phyloP scores from a whole-genome alignment of 208 protist genomes.

The Wallacemonas sp. region DNA sequence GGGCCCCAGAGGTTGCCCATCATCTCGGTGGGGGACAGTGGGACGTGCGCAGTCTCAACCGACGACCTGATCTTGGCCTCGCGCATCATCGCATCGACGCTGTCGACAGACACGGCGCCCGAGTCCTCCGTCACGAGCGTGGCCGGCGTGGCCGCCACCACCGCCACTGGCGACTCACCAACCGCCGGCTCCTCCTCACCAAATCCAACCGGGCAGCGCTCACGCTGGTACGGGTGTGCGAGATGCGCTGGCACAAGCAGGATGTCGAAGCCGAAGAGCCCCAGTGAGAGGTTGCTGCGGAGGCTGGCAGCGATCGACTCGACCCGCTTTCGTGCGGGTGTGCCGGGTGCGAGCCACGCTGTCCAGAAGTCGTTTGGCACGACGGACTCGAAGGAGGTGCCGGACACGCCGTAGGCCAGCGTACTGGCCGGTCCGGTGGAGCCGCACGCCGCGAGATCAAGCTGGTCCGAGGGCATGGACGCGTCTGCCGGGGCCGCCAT shows the following conservation, averaged over 20 bases:
- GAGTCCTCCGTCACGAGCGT: neutral
- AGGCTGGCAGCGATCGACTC: slow-evolving; percentile 41
- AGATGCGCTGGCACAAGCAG: slow-evolving; percentile 56
- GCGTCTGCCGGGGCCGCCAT: too few species aligned
- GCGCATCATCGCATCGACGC: too few species aligned
- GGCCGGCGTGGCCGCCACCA: neutral
- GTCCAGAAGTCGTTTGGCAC: slow-evolving; percentile 40
- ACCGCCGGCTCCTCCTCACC: slow-evolving; percentile 26
- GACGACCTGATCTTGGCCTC: too few species aligned
- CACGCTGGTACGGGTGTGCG: slow-evolving; percentile 27
- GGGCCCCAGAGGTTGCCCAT: slow-evolving; percentile 5
- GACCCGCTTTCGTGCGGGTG: slow-evolving; percentile 38
- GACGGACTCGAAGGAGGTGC: slow-evolving; percentile 13
- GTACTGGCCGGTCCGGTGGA: too few species aligned
- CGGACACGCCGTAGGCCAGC: neutral
- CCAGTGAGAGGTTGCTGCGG: slow-evolving; percentile 39
- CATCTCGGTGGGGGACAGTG: too few species aligned
- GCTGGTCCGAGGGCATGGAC: too few species aligned
- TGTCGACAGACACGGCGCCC: neutral
- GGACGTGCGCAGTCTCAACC: too few species aligned
- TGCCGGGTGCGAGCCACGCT: slow-evolving; percentile 57
- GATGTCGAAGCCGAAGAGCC: slow-evolving; percentile 85
- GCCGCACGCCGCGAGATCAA: too few species aligned
- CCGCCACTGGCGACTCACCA: neutral
- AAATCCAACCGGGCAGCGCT: slow-evolving; percentile 28